Conservation (phyloP, 2,329 filamentous ascomycete species). For the Fusarium annulatum region DNA sequence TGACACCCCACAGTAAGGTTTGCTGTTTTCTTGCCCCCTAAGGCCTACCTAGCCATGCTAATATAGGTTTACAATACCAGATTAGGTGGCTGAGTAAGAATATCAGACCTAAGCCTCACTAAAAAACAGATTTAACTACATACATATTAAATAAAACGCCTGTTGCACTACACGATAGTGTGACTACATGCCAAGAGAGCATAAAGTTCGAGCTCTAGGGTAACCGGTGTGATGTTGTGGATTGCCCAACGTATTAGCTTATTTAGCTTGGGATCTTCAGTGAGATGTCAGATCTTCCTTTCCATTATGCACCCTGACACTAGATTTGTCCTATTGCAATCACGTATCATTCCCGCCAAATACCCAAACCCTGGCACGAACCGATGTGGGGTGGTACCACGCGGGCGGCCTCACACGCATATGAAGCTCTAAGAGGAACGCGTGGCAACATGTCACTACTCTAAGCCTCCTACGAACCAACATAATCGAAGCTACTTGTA, state of each 20-base stretch:
- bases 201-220: not conserved
- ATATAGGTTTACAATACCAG: not conserved
- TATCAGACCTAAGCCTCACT: not conserved
- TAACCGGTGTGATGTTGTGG: not conserved
- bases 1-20: no score
- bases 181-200: no score
- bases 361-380: slow-evolving; percentile 20
- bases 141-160: not conserved
- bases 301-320: slow-evolving; percentile 12
- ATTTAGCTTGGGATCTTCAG: not conserved
- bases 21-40: no score
- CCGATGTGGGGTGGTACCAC: slow-evolving; percentile 26
- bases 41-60: not conserved
- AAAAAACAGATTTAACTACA: not conserved
- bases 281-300: slow-evolving; percentile 18
- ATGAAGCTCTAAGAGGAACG: slow-evolving; percentile 18
- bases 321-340: slow-evolving; percentile 17
- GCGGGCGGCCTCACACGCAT: slow-evolving; percentile 37
- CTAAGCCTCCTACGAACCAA: not conserved
- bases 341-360: not conserved
- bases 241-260: not conserved
- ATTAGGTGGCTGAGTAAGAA: not conserved
- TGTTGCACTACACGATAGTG: not conserved
- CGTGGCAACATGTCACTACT: slow-evolving; percentile 35
- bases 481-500: not conserved